Conservation (phyloP, 139 green algal genomes). For the Haematococcus lacustris region DNA sequence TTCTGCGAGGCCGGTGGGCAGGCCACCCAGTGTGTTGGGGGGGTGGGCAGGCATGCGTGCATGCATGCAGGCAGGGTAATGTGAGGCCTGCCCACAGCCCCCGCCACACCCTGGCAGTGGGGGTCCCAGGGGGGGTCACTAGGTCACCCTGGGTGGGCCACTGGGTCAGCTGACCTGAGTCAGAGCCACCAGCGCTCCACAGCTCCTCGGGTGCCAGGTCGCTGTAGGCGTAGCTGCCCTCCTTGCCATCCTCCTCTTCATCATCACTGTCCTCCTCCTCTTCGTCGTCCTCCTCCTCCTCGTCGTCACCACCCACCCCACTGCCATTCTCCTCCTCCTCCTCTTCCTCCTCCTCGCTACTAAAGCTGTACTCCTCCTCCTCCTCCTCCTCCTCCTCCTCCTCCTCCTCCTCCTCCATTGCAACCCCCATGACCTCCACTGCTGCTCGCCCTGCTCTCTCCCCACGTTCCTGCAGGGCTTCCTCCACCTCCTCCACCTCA, state of each 20-base stretch:
- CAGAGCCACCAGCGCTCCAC: too few species aligned
- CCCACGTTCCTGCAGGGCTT: neutral
- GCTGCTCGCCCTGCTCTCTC: neutral
- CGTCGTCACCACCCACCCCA: neutral
- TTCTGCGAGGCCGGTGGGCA: too few species aligned
- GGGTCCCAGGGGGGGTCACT: too few species aligned
- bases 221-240: neutral
- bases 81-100: too few species aligned
- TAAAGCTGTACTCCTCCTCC: neutral
- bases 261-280: constrained; percentile 8
- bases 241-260: constrained; percentile 1
- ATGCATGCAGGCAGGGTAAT: too few species aligned
- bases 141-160: too few species aligned
- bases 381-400: constrained; percentile 1
- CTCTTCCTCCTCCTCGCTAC: neutral
- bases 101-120: too few species aligned
- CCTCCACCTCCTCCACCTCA: too few species aligned
- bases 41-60: too few species aligned
- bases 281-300: constrained; percentile 5
- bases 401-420: neutral
- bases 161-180: too few species aligned
- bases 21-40: too few species aligned
- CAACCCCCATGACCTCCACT: neutral
- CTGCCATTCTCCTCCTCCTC: neutral
- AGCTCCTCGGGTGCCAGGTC: too few species aligned